A percentile compares a stretch with the other conserved stretches of the same genome.
phyloP scores from a whole-genome alignment of 805 yeast genomes.

The Wickerhamiella allomyrinae region DNA sequence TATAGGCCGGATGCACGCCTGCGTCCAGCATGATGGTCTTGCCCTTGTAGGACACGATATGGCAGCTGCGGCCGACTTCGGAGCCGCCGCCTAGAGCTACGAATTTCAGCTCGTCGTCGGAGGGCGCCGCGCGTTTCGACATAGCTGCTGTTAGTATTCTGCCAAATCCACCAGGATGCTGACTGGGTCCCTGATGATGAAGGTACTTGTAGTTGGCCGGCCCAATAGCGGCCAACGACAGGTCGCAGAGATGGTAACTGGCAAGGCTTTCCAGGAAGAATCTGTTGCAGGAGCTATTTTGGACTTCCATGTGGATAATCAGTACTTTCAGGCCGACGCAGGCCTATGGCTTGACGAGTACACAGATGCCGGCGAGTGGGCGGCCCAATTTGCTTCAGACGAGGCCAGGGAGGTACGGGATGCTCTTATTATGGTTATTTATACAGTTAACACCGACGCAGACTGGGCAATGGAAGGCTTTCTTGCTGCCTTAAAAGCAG shows the following conservation, averaged over 20 bases:
- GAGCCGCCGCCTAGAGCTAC: slow-evolving; percentile 95
- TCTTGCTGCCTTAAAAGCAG: slow-evolving; percentile 13
- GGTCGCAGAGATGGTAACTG: slow-evolving; percentile 22
- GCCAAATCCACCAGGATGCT: neutral
- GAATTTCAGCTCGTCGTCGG: slow-evolving; percentile 42
- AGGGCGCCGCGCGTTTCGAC: slow-evolving; percentile 17
- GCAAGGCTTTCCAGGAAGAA: slow-evolving; percentile 12
- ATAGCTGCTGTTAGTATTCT: slow-evolving; percentile 5
- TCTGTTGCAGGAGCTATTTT: slow-evolving; percentile 19
- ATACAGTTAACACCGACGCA: slow-evolving; percentile 7
- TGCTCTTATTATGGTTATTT: slow-evolving; percentile 25
- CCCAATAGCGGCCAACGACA: slow-evolving; percentile 25
- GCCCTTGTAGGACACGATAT: slow-evolving; percentile 79
- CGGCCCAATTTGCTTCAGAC: slow-evolving; percentile 18
- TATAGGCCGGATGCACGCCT: slow-evolving; percentile 92
- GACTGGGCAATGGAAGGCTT: slow-evolving; percentile 12
- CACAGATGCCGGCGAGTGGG: slow-evolving; percentile 21
- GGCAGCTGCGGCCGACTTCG: slow-evolving; percentile 96
- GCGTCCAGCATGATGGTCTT: slow-evolving; percentile 95
- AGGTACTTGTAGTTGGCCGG: slow-evolving; percentile 23
- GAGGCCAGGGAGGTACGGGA: slow-evolving; percentile 27
- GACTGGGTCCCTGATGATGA: slow-evolving; percentile 16
- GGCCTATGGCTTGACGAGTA: slow-evolving; percentile 27
- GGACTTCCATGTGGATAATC: slow-evolving; percentile 17
- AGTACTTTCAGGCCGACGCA: slow-evolving; percentile 25